Evolutionary conservation across 164 flowering plant species (phyloP), one percentile per base, ranked within the genome.

Genomic region (Hamamelis virginiana): DNA sequence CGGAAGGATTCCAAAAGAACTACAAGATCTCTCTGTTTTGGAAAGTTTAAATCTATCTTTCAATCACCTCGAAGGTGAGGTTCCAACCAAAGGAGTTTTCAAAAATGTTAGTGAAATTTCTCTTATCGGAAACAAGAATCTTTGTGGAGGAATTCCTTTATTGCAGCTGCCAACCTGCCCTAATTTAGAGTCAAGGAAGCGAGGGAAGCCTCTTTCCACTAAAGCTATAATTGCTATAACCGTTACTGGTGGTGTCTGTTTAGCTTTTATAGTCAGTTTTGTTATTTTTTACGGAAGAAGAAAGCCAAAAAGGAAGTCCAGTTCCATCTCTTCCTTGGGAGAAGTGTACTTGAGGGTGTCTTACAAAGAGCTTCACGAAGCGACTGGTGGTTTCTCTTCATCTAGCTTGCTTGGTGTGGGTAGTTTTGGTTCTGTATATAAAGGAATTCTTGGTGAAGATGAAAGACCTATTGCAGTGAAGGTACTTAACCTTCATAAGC

Each of bases 11-110:
- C 75, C 75, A 1, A 43, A 10, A 44, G 48, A 61, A 26, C 62
- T 73, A 14, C 47, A 66, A 50, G 27, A 19, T 44, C 53, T 60
- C 23, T 18, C 15, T 2, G 41, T 33, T 10, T 48, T 65, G 26
- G 47, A 27, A 27, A 5, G 38, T 52, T 33, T 66, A 5, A 67
- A 73, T 56, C 43, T 73, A 25, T 67, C 71, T 13, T 67, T 43
- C 47, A 73, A 73, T 21, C 1, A 62, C 15, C 28, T 67, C 4
- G 47, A 73, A 53, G 71, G 75, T 58, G 62, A 62, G 16, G 53
- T 73, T 48, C 75, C 71, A 38, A 26, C 26, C 8, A 48, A 43
- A 1, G 71, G 71, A 41, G 45, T 73, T 26, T 73, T 73, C 25
- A 26, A 23, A 52, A 67, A 73, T 63, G 28, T n/a, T 3, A 67